phyloP scores from a whole-genome alignment of 176 grass and related monocot genomes.

The Thalia dealbata region DNA sequence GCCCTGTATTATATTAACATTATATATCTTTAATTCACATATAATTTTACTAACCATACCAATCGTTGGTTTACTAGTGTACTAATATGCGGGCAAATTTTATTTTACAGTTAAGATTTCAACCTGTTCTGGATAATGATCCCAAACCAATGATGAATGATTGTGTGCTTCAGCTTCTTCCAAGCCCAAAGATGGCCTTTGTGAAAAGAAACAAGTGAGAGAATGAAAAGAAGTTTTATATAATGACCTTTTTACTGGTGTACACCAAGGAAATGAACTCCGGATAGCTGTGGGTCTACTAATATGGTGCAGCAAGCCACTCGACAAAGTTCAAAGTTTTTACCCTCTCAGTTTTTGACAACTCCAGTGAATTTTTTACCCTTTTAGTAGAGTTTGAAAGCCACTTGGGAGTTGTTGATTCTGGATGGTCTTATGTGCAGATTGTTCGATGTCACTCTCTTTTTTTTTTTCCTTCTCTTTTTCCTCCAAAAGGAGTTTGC shows the following conservation, averaged over 20 bases:
- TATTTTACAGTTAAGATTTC: constrained; percentile 50
- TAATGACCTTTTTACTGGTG: constrained; percentile 29
- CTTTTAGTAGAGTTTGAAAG: constrained; percentile 34
- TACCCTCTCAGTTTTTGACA: constrained; percentile 74
- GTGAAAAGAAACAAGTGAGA: constrained; percentile 30
- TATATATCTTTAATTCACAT: too few species aligned
- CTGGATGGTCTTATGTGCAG: background rate
- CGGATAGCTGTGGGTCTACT: background rate
- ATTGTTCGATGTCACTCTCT: background rate
- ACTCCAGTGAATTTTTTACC: constrained; percentile 26
- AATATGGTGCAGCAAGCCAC: constrained; percentile 14
- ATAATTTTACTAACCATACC: too few species aligned
- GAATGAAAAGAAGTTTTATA: background rate
- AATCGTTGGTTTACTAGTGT: background rate
- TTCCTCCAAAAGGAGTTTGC: background rate
- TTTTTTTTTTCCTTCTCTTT: background rate
- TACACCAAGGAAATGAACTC: constrained; percentile 16
- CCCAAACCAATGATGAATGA: constrained; percentile 12
- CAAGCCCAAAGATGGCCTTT: constrained; percentile 50
- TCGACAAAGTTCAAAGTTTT: constrained; percentile 31
- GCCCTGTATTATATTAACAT: too few species aligned
- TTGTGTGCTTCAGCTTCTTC: constrained; percentile 32
- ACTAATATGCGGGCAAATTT: background rate
- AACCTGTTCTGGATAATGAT: constrained; percentile 29
- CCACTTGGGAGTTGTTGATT: constrained; percentile 54